Percentiles rank a stretch among this genome's conserved stretches.
Evolutionary conservation across 2,329 filamentous ascomycete species (phyloP).

Genomic region (Penicillium capsulatum): DNA sequence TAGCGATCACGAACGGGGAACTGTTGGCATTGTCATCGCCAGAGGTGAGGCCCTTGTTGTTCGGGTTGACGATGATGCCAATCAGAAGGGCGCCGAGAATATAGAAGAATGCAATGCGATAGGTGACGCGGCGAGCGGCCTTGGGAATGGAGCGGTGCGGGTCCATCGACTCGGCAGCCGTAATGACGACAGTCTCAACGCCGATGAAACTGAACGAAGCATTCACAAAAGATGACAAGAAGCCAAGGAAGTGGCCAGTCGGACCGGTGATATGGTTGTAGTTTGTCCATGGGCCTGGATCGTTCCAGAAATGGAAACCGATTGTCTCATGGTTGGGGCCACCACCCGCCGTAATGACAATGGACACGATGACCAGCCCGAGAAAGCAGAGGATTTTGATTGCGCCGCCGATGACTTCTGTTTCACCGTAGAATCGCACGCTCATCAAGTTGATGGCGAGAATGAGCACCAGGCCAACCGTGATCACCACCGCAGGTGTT

Average conservation of each 20-base stretch:
- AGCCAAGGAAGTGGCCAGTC: slow-evolving; percentile 33
- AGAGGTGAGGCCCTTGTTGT: slow-evolving; percentile 18
- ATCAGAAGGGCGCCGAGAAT: slow-evolving; percentile 30
- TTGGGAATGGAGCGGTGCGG: slow-evolving; percentile 41
- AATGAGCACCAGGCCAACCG: slow-evolving; percentile 28
- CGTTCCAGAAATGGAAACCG: slow-evolving; percentile 36
- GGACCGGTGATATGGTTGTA: slow-evolving; percentile 30
- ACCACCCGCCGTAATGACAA: slow-evolving; percentile 34
- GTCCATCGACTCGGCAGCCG: slow-evolving; percentile 40
- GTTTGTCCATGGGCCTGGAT: slow-evolving; percentile 32
- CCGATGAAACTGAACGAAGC: slow-evolving; percentile 42
- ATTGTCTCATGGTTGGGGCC: slow-evolving; percentile 30
- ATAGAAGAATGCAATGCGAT: slow-evolving; percentile 41
- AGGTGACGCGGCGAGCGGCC: slow-evolving; percentile 40
- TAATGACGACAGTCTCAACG: slow-evolving; percentile 40
- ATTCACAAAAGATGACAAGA: slow-evolving; percentile 40
- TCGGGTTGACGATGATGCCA: slow-evolving; percentile 28
- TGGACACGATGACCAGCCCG: slow-evolving; percentile 28
- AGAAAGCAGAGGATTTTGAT: slow-evolving; percentile 33
- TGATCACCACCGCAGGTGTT: slow-evolving; percentile 68
- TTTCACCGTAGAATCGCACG: slow-evolving; percentile 33
- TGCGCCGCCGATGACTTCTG: slow-evolving; percentile 30
- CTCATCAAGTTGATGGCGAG: slow-evolving; percentile 31
- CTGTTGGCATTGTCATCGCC: slow-evolving; percentile 30
- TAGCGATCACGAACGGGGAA: slow-evolving; percentile 37